These are phyloP conservation scores for Cyanophora paradoxa DNA, from an alignment of 78 protist genomes.

Conservation along the genomic window DNA sequence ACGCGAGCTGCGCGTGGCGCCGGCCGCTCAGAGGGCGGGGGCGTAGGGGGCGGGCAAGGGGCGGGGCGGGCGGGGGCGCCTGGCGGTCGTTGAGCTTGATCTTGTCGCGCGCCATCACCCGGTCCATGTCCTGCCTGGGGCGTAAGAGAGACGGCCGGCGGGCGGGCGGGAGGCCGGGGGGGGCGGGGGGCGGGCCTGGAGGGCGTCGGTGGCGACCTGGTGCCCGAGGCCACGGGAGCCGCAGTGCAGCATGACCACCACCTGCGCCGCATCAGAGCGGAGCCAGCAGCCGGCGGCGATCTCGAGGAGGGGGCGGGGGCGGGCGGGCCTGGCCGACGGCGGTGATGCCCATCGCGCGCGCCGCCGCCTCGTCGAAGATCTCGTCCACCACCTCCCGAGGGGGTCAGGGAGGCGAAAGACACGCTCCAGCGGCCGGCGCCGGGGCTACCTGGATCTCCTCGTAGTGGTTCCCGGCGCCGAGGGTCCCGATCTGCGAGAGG, in stretches of 20 bases:
- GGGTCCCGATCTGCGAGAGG: slow-evolving; percentile 58
- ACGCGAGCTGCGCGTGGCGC: slow-evolving; percentile 53
- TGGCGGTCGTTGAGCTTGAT: slow-evolving; percentile 72
- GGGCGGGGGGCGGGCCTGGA: too few relatives aligned
- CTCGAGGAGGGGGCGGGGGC: too few relatives aligned
- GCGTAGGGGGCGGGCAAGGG: too few relatives aligned
- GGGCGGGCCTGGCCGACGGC: too few relatives aligned
- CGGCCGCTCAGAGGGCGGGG: too few relatives aligned
- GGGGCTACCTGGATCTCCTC: slow-evolving; percentile 69
- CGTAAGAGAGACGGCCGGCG: too few relatives aligned
- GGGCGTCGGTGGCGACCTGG: slow-evolving; percentile 87
- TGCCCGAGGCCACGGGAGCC: slow-evolving; percentile 94
- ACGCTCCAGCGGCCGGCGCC: too few relatives aligned
- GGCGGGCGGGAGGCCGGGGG: too few relatives aligned
- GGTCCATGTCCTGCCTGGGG: slow-evolving; percentile 72
- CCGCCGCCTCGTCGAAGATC: slow-evolving; percentile 74
- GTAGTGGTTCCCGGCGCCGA: slow-evolving; percentile 95
- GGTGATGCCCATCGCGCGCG: slow-evolving; percentile 79
- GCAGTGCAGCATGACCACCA: slow-evolving; percentile 72
- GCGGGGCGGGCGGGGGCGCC: too few relatives aligned
- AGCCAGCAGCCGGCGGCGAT: too few relatives aligned
- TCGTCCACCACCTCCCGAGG: slow-evolving; percentile 64
- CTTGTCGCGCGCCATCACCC: slow-evolving; percentile 54
- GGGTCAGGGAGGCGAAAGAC: not conserved
- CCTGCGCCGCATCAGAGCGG: too few relatives aligned